phyloP scores from a whole-genome alignment of 2,329 filamentous ascomycete species.

The Ophiocordyceps camponoti-saundersi region DNA sequence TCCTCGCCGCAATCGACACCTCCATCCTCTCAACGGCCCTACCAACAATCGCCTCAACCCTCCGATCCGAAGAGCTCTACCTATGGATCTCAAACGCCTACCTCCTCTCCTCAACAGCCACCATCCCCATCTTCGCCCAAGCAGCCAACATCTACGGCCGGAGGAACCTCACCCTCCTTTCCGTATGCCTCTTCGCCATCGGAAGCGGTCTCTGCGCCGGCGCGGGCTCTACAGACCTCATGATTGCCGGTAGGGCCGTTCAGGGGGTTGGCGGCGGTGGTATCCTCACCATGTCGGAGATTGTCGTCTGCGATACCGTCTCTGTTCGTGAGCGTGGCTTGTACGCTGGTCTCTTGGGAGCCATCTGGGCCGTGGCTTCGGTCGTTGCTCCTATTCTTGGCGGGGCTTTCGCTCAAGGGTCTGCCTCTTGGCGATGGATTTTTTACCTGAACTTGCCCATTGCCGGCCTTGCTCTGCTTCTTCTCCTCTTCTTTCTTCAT shows the following conservation, averaged over 20 bases:
- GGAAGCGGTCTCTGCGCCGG: conserved; percentile 9
- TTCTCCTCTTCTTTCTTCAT: conserved; percentile 16
- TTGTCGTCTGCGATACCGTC: conserved; percentile 24
- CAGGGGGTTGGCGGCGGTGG: conserved; percentile 20
- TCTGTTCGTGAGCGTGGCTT: conserved; percentile 26
- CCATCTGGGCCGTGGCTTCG: conserved; percentile 12
- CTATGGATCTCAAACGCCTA: conserved; percentile 11
- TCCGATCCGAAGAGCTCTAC: conserved; percentile 6
- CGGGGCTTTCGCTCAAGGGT: conserved; percentile 3
- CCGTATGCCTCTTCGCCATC: conserved; percentile 7
- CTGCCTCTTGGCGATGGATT: conserved; percentile 18
- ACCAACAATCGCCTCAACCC: conserved; percentile 8
- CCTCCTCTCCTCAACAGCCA: conserved; percentile 5
- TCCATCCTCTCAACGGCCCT: conserved; percentile 14
- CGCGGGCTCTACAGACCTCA: conserved; percentile 6
- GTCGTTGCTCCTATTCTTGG: conserved; percentile 11
- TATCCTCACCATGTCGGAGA: conserved; percentile 6
- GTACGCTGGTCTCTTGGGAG: conserved; percentile 16
- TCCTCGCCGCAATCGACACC: conserved; percentile 10
- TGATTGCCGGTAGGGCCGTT: conserved; percentile 22
- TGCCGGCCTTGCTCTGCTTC: conserved; percentile 10
- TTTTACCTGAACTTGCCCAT: conserved; percentile 24
- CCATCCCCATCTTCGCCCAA: conserved; percentile 19
- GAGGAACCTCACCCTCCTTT: conserved; percentile 17
- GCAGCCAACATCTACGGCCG: conserved; percentile 32